Evolutionary conservation across 306 rosid genomes (phyloP), one percentile per base, ranked within the genome.

Genomic region (Rosa persica): DNA sequence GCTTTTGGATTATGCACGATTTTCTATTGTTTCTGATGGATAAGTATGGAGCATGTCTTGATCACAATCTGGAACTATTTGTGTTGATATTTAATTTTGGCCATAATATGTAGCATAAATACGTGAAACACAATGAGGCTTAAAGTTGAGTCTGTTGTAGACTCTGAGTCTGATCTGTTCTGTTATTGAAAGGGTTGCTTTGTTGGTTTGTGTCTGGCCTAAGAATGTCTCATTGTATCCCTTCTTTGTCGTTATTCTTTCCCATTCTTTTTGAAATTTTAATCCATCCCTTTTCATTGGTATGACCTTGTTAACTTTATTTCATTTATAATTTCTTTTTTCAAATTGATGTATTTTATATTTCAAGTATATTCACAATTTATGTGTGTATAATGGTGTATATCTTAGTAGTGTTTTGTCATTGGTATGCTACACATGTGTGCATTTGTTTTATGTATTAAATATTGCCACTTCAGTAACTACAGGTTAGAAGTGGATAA

Each of bases 391-490:
- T 23, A 8, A 60, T 2, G n/a, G 42, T 36, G 17, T 16, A 6
- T 42, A 58, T n/a, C n/a, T 40, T 39, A 77, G 11, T 4, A 36
- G 1, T 68, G 40, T 42, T 30, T 48, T 52, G 5, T 51, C 43
- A 5, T 51, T 27, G 44, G 67, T 47, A 36, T 34, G 12, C 23
- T 51, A 22, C n/a, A 8, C 51, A 60, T n/a, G 6, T 8, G 38
- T 7, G 10, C 78, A 61, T 75, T 23, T 72, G 64, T 19, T 17
- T 72, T 8, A 1, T 49, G 76, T n/a, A 49, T 23, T n/a, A 70
- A 70, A 23, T 46, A 46, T n/a, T 46, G 39, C 74, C 74, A 25
- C 46, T 52, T 55, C 5, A 12, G 62, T 49, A 49, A 72, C 76
- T 34, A 49, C 64, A 49, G 5, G 38, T 10, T 49, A 17, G 9